Base-by-base conservation (phyloP, 352 stramenopile genomes). In the Phytophthora litchii region DNA sequence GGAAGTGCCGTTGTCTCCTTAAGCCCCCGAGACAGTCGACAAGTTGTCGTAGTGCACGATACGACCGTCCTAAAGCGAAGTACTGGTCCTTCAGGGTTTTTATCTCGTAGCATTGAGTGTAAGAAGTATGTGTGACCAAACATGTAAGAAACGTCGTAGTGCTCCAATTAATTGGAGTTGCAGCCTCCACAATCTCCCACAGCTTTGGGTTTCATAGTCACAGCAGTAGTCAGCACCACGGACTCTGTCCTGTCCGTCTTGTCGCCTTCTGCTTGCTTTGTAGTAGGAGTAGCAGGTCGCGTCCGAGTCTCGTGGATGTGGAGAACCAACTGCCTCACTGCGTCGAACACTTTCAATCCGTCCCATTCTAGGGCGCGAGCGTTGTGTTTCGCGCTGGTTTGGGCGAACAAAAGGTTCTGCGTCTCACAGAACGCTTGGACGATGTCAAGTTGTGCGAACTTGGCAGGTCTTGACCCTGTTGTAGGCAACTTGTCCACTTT, bases 111-210 rank as follows among this genome's bases (percentile, higher is more conserved):
- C 70, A 88, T 92, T 92, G 82, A 80, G 82, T 85, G 67, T 86
- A 80, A 89, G 70, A 92, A 92, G 82, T 92, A 92, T 91, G 82
- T 88, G 82, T 32, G 82, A 70, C 82, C 82, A 89, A 37, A 89
- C 82, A 91, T 62, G n/a, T n/a, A n/a, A n/a, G n/a, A n/a, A n/a
- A n/a, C n/a, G 25, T 59, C 45, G 31, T 17, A 48, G 16, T 41
- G 14, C 25, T 49, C 8, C 16, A 41, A 5, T 32, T 58, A 72
- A 27, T 55, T 12, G 1, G 37, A 17, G 14, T 45, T 51, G 49
- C 65, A 74, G 14, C 60, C 44, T 44, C 54, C 65, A 16, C 60
- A 74, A 32, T 67, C 50, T 13, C 41, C 46, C 19, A 49, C 9
- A 17, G 25, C 44, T 10, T 60, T 70, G 23, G 42, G 12, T 12